phyloP scores from a whole-genome alignment of 257 asterid species.

The Prunella vulgaris region DNA sequence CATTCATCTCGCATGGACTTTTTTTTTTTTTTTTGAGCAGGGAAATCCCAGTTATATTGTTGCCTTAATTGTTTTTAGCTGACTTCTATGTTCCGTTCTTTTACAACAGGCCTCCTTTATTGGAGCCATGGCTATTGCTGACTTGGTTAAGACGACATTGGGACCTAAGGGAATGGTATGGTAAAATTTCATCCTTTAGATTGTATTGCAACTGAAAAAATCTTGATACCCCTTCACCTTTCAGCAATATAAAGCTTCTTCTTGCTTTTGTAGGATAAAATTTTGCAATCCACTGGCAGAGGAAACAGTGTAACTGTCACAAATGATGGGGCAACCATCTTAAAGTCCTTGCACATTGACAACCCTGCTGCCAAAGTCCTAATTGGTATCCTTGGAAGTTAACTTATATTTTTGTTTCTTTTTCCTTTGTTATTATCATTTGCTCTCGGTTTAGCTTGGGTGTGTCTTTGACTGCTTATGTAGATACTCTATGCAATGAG shows the following conservation, averaged over 20 bases:
- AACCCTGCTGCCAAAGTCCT: conserved; percentile 99
- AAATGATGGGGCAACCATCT: conserved; percentile 97
- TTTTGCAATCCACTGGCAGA: conserved; percentile 78
- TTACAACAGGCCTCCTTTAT: conserved; percentile 70
- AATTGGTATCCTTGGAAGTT: conserved; percentile 73
- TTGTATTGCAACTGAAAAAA: background rate
- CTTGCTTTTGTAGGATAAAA: conserved; percentile 61
- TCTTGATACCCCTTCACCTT: background rate
- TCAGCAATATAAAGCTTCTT: background rate
- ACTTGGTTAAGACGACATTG: conserved; percentile 91
- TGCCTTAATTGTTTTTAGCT: conserved; percentile 5
- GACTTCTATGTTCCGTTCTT: conserved; percentile 12
- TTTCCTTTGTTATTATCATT: background rate
- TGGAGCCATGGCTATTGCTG: conserved; percentile 96
- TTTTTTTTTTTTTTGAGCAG: no score
- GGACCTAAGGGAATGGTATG: conserved; percentile 99
- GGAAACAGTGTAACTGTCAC: conserved; percentile 88
- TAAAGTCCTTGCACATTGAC: conserved; percentile 93
- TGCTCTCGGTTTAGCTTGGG: background rate
- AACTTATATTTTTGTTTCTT: background rate
- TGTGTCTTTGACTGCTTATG: background rate
- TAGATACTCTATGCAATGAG: background rate
- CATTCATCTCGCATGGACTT: background rate
- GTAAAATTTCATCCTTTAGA: conserved; percentile 2
- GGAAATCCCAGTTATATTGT: background rate